Evolutionary conservation across 2,329 filamentous ascomycete genomes (phyloP).

Genomic region (Neocatenulostroma microsporum): DNA sequence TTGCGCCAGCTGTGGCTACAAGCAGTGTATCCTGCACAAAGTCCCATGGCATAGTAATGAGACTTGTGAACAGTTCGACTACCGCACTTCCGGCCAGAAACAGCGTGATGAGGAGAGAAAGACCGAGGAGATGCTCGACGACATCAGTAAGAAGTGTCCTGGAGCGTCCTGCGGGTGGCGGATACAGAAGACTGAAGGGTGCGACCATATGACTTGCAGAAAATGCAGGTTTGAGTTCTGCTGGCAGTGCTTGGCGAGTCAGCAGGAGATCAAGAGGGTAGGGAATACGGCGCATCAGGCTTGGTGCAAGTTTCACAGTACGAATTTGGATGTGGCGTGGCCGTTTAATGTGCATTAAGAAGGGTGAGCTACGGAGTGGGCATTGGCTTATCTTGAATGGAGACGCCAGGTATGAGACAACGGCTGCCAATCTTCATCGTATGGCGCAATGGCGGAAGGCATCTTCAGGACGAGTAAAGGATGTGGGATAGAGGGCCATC

Average conservation of each 20-base stretch:
- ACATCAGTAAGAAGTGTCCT: constrained; percentile 33
- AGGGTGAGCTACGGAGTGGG: no score
- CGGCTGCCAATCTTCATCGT: no score
- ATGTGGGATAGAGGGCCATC: no score
- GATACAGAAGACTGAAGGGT: constrained; percentile 36
- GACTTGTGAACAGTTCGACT: constrained; percentile 34
- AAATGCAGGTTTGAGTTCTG: constrained; percentile 36
- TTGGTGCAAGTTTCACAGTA: constrained; percentile 24
- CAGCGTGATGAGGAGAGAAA: constrained; percentile 17
- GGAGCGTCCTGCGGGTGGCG: constrained; percentile 27
- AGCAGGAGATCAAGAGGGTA: constrained; percentile 20
- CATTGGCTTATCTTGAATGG: no score
- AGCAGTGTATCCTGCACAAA: constrained; percentile 31
- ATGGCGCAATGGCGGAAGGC: no score
- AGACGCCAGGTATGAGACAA: no score
- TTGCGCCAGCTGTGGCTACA: constrained; percentile 30
- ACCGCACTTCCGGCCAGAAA: constrained; percentile 20
- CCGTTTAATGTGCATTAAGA: constrained; percentile 25
- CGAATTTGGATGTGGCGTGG: constrained; percentile 23
- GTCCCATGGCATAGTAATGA: constrained; percentile 33
- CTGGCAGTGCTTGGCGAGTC: constrained; percentile 29
- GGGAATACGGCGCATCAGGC: constrained; percentile 23
- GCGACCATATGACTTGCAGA: constrained; percentile 34
- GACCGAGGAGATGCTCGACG: constrained; percentile 24
- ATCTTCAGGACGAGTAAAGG: no score